These are phyloP conservation scores for Mortierella sp. DNA, from an alignment of 371 early-diverging fungal genomes.

Conservation along the genomic window DNA sequence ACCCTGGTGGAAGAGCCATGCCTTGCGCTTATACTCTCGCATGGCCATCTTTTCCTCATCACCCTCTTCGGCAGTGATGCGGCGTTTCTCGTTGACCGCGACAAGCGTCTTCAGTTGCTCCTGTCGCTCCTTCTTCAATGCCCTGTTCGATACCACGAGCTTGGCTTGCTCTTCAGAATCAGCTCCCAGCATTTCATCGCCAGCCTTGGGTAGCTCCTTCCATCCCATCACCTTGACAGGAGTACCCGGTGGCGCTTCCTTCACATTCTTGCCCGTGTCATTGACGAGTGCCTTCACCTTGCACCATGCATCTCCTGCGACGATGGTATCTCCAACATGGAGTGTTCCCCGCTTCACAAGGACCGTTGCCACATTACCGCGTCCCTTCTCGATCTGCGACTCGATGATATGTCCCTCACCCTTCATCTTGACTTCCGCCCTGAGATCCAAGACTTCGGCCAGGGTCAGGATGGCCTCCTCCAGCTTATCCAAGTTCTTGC, in stretches of 20 bases:
- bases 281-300: slow-evolving; percentile 88
- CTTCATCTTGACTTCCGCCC: slow-evolving; percentile 79
- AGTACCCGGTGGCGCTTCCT: slow-evolving; percentile 86
- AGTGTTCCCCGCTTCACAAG: slow-evolving; percentile 91
- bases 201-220: slow-evolving; percentile 92
- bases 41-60: slow-evolving; percentile 71
- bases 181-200: slow-evolving; percentile 89
- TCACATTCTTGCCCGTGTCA: slow-evolving; percentile 77
- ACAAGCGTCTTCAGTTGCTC: slow-evolving; percentile 75
- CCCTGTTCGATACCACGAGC: slow-evolving; percentile 76
- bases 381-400: slow-evolving; percentile 87
- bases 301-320: slow-evolving; percentile 89
- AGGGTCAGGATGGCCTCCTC: slow-evolving; percentile 89
- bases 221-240: slow-evolving; percentile 94
- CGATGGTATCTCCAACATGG: slow-evolving; percentile 78
- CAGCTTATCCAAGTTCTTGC: slow-evolving; percentile 85
- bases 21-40: slow-evolving; percentile 69
- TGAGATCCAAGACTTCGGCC: slow-evolving; percentile 87
- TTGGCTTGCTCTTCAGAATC: slow-evolving; percentile 80
- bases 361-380: slow-evolving; percentile 87
- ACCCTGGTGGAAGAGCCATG: slow-evolving; percentile 78
- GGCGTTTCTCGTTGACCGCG: slow-evolving; percentile 83
- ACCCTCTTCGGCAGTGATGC: slow-evolving; percentile 65
- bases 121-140: slow-evolving; percentile 67
- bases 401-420: slow-evolving; percentile 92